Conservation (phyloP, 1,139 yeast genomes). For the Sugiyamaella japonica region DNA sequence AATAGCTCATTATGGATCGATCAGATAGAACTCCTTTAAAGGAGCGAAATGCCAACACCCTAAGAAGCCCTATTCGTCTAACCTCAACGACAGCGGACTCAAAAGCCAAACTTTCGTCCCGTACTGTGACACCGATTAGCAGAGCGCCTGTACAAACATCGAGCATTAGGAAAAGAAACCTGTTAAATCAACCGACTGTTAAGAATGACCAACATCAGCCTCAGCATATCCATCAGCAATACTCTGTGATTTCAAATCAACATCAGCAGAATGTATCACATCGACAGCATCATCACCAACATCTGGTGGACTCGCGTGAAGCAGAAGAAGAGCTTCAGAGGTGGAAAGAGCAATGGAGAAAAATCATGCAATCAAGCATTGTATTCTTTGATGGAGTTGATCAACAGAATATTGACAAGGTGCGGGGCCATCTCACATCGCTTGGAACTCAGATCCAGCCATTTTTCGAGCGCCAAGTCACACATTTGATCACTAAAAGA, state of each 20-base stretch:
- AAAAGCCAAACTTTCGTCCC: neutral
- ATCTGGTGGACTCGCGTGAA: conserved; percentile 12
- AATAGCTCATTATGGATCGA: conserved; percentile 1
- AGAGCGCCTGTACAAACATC: neutral
- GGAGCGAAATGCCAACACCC: conserved; percentile 22
- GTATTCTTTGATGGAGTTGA: conserved; percentile 83
- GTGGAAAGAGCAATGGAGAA: conserved; percentile 85
- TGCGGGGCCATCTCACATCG: conserved; percentile 42
- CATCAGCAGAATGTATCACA: conserved; percentile 3
- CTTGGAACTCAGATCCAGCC: conserved; percentile 53
- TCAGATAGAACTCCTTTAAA: conserved; percentile 22
- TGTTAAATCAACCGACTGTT: neutral
- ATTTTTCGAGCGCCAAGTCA: conserved; percentile 75
- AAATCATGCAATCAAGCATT: conserved; percentile 68
- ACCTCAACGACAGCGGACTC: neutral
- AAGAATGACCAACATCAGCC: neutral
- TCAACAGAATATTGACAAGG: conserved; percentile 49
- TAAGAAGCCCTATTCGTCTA: conserved; percentile 15
- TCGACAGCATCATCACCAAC: neutral
- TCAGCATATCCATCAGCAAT: conserved; percentile 1
- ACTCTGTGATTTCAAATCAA: neutral
- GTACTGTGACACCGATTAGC: neutral
- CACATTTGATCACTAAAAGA: conserved; percentile 77
- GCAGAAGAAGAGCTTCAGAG: conserved; percentile 28
- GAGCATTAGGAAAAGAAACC: neutral